Base-by-base conservation (phyloP, 2,329 filamentous ascomycete genomes). In the Aureobasidium sp. region DNA sequence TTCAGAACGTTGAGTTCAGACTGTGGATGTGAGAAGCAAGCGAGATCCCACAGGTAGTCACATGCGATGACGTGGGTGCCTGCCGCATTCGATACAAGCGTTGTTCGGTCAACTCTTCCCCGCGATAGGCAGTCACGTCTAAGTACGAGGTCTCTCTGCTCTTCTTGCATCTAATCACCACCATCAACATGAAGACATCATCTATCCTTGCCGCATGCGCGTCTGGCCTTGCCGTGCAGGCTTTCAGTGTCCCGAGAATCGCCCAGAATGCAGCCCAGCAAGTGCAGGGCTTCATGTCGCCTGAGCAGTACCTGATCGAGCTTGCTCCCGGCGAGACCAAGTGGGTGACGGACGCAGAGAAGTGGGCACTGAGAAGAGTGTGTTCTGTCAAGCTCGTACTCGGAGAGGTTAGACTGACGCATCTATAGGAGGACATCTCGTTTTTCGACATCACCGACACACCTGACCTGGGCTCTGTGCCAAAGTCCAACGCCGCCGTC, bases 401-500 rank as follows among this genome's bases (percentile, higher is more conserved):
- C 2, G n/a, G 57, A 31, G 15, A 39, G 22, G 9, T 27, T 29
- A 6, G 31, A 37, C 29, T 58, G 31, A 58, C 47, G 4, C 6
- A n/a, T 17, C 7, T 12, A 39, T 24, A 62, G 90, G 82, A 89
- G 72, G 91, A 91, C 69, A 81, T 87, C 67, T 89, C 87, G 70
- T 97, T 97, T 81, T 95, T 97, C 82, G 93, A 97, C 76, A 92
- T 97, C 70, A 97, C 94, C 64, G 82, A 90, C 45, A 84, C 86
- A 61, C 78, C 80, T 57, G 82, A 88, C 54, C 81, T 89, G 65
- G 89, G 88, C 63, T 61, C 74, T 48, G 70, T 69, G 19, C 65
- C 66, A 60, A 62, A 61, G 45, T 49, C 52, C 44, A 56, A 59
- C 2, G 50, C 48, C 39, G 62, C 82, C 64, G 79, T 86, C 66